Conservation (phyloP, 495 filamentous ascomycete species). For the Cercophora sp. region DNA sequence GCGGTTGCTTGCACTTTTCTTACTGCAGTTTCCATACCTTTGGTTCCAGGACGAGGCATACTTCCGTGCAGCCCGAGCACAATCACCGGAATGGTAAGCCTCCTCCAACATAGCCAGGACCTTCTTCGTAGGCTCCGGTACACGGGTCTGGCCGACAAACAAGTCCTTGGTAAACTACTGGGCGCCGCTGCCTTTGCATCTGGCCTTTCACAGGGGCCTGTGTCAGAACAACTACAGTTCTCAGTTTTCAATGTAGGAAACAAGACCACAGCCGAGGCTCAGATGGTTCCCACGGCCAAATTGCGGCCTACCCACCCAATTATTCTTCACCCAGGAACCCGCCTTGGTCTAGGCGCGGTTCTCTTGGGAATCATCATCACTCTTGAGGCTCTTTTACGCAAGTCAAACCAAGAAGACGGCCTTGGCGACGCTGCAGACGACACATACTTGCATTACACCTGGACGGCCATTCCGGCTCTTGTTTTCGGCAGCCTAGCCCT, state of each 20-base stretch:
- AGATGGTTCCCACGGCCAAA: background rate
- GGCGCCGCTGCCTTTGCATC: too few species aligned
- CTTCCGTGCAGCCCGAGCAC: background rate
- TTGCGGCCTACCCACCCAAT: background rate
- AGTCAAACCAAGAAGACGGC: constrained; percentile 2
- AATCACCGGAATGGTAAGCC: background rate
- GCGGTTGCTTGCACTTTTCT: background rate
- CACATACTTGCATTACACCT: constrained; percentile 9
- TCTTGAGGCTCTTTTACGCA: constrained; percentile 1
- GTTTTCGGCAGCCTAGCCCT: constrained; percentile 3
- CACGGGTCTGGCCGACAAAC: too few species aligned
- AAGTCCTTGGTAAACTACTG: too few species aligned
- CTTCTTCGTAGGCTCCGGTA: too few species aligned
- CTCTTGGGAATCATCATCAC: background rate
- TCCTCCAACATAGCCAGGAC: background rate
- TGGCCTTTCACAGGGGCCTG: too few species aligned
- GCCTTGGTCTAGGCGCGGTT: background rate
- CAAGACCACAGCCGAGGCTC: background rate
- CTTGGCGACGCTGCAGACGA: constrained; percentile 7
- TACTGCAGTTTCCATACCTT: background rate
- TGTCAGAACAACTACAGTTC: background rate
- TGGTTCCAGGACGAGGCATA: background rate
- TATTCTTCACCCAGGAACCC: background rate
- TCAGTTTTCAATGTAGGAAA: too few species aligned
- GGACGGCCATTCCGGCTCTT: constrained; percentile 10